Conservation (phyloP, 225 moss, liverwort and hornwort genomes). For the Physcomitrellopsis africana region DNA sequence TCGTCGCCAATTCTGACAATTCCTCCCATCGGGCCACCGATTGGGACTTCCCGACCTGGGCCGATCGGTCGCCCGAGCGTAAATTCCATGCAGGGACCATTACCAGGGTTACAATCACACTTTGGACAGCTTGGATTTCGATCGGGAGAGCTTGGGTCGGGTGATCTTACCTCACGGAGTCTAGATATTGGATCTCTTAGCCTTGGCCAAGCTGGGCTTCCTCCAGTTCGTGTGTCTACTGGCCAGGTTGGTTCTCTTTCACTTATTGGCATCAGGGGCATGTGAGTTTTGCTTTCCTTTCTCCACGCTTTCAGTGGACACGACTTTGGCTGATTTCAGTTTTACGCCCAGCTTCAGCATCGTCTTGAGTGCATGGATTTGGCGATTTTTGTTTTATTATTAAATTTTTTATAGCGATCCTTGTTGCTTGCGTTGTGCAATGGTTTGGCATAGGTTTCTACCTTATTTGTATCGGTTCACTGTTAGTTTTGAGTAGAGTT, state of each 20-base stretch:
- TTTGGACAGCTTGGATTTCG: conserved; percentile 62
- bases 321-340: no score
- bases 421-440: background rate
- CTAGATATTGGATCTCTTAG: conserved; percentile 51
- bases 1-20: conserved; percentile 33
- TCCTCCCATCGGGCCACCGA: conserved; percentile 52
- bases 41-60: conserved; percentile 44
- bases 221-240: conserved; percentile 49
- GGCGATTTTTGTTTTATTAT: background rate
- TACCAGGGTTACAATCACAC: conserved; percentile 53
- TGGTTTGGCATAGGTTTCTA: background rate
- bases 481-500: background rate
- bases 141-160: conserved; percentile 40
- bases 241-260: conserved; percentile 47
- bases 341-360: background rate
- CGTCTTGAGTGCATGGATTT: conserved; percentile 1
- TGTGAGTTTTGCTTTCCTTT: background rate
- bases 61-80: conserved; percentile 59
- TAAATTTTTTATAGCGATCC: background rate
- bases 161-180: conserved; percentile 38
- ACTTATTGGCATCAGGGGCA: background rate
- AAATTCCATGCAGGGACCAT: conserved; percentile 54
- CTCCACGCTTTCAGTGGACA: background rate
- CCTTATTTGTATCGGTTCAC: background rate
- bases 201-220: conserved; percentile 46